A percentile compares a stretch with the other conserved stretches of the same genome.
These are phyloP conservation scores for Ammopiptanthus mongolicus DNA, from an alignment of 306 rosid species.

Conservation along the genomic window DNA sequence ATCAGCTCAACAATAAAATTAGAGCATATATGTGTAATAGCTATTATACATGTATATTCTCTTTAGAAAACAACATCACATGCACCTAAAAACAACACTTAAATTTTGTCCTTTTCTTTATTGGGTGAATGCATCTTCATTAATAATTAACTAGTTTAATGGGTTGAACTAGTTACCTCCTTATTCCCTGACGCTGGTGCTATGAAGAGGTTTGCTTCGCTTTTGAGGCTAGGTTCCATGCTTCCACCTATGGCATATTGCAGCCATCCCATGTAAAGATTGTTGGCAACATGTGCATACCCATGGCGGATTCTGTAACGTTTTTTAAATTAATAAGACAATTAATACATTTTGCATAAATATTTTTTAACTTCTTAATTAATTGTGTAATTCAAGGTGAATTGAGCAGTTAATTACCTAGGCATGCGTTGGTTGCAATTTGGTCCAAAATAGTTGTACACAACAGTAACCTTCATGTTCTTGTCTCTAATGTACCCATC, in stretches of 20 bases:
- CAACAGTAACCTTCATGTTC: conserved; percentile 18
- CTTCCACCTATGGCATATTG: conserved; percentile 36
- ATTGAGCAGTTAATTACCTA: background rate
- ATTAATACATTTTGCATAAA: background rate
- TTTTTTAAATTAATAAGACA: background rate
- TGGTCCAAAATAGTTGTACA: conserved; percentile 35
- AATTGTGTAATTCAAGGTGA: background rate
- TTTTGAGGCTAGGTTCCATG: conserved; percentile 32
- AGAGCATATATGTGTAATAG: too few species aligned
- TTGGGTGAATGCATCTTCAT: background rate
- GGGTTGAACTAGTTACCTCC: conserved; percentile 21
- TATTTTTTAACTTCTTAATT: background rate
- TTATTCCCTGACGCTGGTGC: conserved; percentile 23
- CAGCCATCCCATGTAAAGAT: conserved; percentile 32
- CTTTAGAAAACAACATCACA: too few species aligned
- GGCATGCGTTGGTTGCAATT: conserved; percentile 31
- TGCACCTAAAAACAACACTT: too few species aligned
- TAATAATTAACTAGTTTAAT: background rate
- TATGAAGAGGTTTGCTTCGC: conserved; percentile 38
- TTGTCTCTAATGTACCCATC: conserved; percentile 27
- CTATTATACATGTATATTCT: too few species aligned
- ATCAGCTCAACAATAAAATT: too few species aligned
- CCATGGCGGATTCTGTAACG: conserved; percentile 27
- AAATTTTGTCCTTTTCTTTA: background rate
- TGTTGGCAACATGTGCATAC: conserved; percentile 32